Percentiles rank a stretch among this genome's conserved stretches.
Evolutionary conservation across 129 eudicot species (phyloP).

Genomic region (Chrysanthemum makinoi): DNA sequence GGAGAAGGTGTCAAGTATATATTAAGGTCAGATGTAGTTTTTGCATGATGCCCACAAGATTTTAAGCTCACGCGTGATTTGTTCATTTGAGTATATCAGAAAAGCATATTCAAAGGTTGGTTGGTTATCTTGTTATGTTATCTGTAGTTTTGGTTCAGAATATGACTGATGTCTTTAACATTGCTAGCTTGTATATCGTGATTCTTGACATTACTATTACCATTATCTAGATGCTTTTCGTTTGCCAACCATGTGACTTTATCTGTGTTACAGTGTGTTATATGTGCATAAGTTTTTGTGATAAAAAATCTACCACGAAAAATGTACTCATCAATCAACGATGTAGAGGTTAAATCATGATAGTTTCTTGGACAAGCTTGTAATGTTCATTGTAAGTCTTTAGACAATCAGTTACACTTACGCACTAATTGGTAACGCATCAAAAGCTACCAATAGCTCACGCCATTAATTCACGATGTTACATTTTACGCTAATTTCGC

Average conservation of each 20-base stretch:
- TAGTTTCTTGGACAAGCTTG: background rate
- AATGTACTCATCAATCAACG: background rate
- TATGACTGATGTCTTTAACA: no score
- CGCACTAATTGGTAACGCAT: background rate
- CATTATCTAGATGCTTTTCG: background rate
- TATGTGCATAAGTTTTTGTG: background rate
- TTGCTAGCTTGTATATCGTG: no score
- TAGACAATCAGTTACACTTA: background rate
- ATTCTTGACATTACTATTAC: no score
- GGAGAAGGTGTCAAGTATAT: slow-evolving; percentile 74
- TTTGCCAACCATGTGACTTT: background rate
- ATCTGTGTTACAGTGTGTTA: background rate
- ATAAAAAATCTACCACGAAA: no score
- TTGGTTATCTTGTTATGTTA: no score
- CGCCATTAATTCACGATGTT: slow-evolving; percentile 39
- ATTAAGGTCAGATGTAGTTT: slow-evolving; percentile 78
- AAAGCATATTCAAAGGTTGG: no score
- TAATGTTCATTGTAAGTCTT: background rate
- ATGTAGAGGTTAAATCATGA: background rate
- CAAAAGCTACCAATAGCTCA: slow-evolving; percentile 1
- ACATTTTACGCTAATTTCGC: slow-evolving; percentile 59
- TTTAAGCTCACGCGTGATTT: no score
- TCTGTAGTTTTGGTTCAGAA: no score
- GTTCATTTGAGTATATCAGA: no score
- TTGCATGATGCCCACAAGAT: slow-evolving; percentile 38